phyloP scores from a whole-genome alignment of 768 basidiomycete genomes.

The Russula brevipes region DNA sequence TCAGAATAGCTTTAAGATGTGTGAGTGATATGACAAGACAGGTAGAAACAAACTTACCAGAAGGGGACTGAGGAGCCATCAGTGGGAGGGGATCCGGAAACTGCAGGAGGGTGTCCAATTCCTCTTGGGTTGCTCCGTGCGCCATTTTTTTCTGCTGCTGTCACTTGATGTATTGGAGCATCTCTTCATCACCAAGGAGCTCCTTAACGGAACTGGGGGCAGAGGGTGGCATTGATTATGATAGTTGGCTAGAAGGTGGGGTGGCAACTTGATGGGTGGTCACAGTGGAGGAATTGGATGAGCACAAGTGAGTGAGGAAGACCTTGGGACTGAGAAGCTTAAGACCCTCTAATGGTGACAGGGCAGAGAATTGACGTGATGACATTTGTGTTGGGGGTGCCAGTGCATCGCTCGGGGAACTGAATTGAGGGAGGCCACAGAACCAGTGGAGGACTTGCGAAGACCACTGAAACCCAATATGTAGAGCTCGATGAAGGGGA shows the following conservation, averaged over 20 bases:
- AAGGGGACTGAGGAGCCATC: conserved; percentile 55
- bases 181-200: conserved; percentile 89
- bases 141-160: conserved; percentile 87
- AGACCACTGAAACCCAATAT: conserved; percentile 62
- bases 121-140: conserved; percentile 75
- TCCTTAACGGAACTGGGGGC: conserved; percentile 72
- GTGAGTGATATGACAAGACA: not conserved
- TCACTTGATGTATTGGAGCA: conserved; percentile 88
- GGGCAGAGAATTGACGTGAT: conserved; percentile 69
- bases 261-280: conserved; percentile 50
- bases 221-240: conserved; percentile 81
- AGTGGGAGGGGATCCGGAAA: conserved; percentile 91
- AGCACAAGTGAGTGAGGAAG: conserved; percentile 51
- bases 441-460: conserved; percentile 79
- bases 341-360: conserved; percentile 79
- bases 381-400: conserved; percentile 30
- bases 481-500: conserved; percentile 55
- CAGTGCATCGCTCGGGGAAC: conserved; percentile 36
- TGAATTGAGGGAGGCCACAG: conserved; percentile 63
- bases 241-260: conserved; percentile 68
- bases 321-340: conserved; percentile 80
- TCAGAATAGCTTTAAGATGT: conserved; percentile 52
- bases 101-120: conserved; percentile 79
- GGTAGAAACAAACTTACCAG: conserved; percentile 46
- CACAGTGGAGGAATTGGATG: conserved; percentile 51